Evolutionary conservation across 352 stramenopile genomes (phyloP).

Genomic region (Phytophthora hybrid): DNA sequence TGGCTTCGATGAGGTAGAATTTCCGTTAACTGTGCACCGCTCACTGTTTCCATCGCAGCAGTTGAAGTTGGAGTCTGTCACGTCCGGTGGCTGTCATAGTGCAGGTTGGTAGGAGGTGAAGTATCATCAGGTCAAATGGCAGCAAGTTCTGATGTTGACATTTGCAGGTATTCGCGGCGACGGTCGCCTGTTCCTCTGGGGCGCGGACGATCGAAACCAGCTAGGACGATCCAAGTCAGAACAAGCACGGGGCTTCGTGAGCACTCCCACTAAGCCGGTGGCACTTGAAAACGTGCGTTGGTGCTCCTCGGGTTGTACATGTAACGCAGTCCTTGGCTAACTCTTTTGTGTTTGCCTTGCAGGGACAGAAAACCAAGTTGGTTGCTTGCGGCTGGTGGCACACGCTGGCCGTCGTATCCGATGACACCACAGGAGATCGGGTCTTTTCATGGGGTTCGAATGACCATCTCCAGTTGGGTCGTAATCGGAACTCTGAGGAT

Average conservation of each 20-base stretch:
- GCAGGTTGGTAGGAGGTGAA: slow-evolving; percentile 47
- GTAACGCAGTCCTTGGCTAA: too few species aligned
- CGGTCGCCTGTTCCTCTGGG: slow-evolving; percentile 73
- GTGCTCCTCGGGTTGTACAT: too few species aligned
- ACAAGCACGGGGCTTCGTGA: slow-evolving; percentile 17
- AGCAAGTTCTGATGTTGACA: too few species aligned
- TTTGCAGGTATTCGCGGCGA: slow-evolving; percentile 35
- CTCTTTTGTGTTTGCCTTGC: too few species aligned
- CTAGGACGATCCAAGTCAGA: slow-evolving; percentile 34
- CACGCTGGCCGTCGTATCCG: slow-evolving; percentile 55
- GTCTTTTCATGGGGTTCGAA: slow-evolving; percentile 72
- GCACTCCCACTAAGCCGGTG: slow-evolving; percentile 6
- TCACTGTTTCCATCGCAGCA: slow-evolving; percentile 19
- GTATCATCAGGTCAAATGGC: too few species aligned
- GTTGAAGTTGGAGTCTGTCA: slow-evolving; percentile 46
- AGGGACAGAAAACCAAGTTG: slow-evolving; percentile 37
- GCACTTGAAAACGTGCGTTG: slow-evolving; percentile 19
- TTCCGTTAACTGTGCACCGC: not conserved
- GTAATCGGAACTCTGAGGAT: not conserved
- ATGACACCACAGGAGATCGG: slow-evolving; percentile 22
- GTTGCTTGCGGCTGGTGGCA: slow-evolving; percentile 82
- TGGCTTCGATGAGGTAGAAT: not conserved
- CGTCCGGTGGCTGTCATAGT: slow-evolving; percentile 75
- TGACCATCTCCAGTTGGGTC: slow-evolving; percentile 58
- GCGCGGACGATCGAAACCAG: slow-evolving; percentile 67